Evolutionary conservation across 768 basidiomycete genomes (phyloP), one percentile per base, ranked within the genome.

Genomic region (Pleurotus platypus): DNA sequence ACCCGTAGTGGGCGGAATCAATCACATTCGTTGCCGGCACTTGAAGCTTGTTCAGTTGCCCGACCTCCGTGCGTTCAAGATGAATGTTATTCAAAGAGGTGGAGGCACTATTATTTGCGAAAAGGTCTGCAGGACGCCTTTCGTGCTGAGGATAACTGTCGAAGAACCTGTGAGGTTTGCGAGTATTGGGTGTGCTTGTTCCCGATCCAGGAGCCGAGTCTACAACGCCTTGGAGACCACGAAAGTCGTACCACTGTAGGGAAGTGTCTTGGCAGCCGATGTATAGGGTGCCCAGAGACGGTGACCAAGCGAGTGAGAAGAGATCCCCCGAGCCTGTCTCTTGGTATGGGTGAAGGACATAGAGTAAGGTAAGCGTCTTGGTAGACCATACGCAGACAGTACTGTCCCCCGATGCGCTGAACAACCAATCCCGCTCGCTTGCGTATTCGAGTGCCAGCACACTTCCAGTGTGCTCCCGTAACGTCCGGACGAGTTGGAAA

Each of bases 261-360:
- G 92, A 94, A 1, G 94, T 94, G 67, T 94, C 92, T 70, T 97
- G 92, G 66, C 92, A 94, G 20, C 94, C 94, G 37, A 96, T 76
- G 67, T 89, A 96, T 27, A 96, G 73, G 0, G 87, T 88, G 57
- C 85, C 84, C 22, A 85, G 72, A 18, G 75, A 65, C 1, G 85
- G 77, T 6, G 84, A 87, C 90, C 90, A 97, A 0, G 82, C 81
- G 0, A 96, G 75, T 38, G 89, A 92, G 72, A 92, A 95, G 27
- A 96, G 79, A 66, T 96, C 94, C 18, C 94, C 94, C 3, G 93
- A 85, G 26, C 84, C 86, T 2, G 84, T 85, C 62, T 93, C 92
- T 43, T 85, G 73, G 64, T 90, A 89, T 0, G 94, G 91, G 50
- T 84, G 76, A 35, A 97, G 78, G 51, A 91, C 75, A 62, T 89